Percentiles rank a stretch among this genome's conserved stretches.
Conservation (phyloP, 2,329 filamentous ascomycete genomes). For the Gnomoniopsis sp. region DNA sequence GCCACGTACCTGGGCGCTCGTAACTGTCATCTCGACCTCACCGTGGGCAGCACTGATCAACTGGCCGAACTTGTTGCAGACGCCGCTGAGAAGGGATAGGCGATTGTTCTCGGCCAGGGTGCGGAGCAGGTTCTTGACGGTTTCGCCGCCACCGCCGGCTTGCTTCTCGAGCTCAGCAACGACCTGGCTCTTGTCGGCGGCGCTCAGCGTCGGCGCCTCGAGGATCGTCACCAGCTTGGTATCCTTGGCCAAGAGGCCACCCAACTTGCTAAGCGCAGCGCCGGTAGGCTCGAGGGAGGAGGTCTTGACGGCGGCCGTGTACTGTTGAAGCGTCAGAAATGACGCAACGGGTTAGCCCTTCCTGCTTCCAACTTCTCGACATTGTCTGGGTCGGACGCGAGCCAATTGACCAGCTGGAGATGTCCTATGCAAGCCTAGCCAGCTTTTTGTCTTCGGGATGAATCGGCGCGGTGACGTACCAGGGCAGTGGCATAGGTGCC, state of each 20-base stretch:
- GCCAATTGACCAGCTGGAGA: not conserved
- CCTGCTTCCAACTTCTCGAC: constrained; percentile 10
- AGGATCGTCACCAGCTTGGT: constrained; percentile 76
- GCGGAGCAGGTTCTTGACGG: constrained; percentile 89
- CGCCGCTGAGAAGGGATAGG: constrained; percentile 74
- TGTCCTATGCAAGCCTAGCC: not conserved
- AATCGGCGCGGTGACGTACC: constrained; percentile 57
- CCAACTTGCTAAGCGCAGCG: constrained; percentile 71
- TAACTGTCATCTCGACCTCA: constrained; percentile 91
- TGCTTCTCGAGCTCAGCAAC: constrained; percentile 85
- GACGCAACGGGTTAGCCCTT: constrained; percentile 32
- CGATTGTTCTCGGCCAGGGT: constrained; percentile 97
- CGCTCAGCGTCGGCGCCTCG: constrained; percentile 72
- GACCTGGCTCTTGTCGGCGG: constrained; percentile 80
- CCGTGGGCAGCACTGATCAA: constrained; percentile 87
- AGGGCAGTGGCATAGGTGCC: constrained; percentile 98
- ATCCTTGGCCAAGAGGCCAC: constrained; percentile 74
- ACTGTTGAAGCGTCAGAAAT: constrained; percentile 55
- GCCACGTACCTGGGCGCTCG: constrained; percentile 77
- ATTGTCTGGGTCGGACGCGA: not conserved
- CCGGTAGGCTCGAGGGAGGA: constrained; percentile 81
- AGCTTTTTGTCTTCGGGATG: constrained; percentile 13
- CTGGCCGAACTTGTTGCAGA: constrained; percentile 81
- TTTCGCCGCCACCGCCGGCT: constrained; percentile 69
- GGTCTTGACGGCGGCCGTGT: constrained; percentile 91